A percentile compares a stretch with the other conserved stretches of the same genome.
Evolutionary conservation across 2,329 filamentous ascomycete species (phyloP).

Genomic region (Gremmenia infestans): DNA sequence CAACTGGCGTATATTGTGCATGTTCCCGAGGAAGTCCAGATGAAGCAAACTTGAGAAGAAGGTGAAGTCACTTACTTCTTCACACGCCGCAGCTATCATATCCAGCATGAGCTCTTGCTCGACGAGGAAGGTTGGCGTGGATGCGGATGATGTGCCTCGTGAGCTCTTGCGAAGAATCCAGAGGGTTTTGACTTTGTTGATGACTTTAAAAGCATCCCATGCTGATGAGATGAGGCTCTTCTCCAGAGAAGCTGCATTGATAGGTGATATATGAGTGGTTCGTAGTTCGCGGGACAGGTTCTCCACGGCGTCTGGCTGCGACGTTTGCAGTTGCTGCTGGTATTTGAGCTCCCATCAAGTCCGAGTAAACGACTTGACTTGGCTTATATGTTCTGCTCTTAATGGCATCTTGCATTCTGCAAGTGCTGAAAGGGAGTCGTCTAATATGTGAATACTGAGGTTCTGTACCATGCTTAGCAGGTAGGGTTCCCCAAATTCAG

Average conservation of each 20-base stretch:
- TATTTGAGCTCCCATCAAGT: background rate
- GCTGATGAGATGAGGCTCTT: no score
- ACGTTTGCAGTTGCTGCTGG: no score
- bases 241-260: no score
- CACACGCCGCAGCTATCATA: slow-evolving; percentile 7
- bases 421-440: slow-evolving; percentile 1
- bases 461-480: slow-evolving; percentile 1
- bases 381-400: background rate
- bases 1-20: slow-evolving; percentile 2
- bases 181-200: no score
- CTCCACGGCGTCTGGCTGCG: no score
- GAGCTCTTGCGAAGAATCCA: no score
- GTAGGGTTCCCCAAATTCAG: background rate
- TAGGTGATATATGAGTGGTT: background rate
- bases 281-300: background rate
- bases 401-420: background rate
- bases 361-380: background rate
- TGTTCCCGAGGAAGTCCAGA: slow-evolving; percentile 3
- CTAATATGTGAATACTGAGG: background rate
- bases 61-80: background rate
- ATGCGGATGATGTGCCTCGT: no score
- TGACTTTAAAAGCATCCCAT: no score
- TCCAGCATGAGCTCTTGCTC: slow-evolving; percentile 12
- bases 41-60: slow-evolving; percentile 1
- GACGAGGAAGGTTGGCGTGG: no score